Evolutionary conservation across 495 filamentous ascomycete species (phyloP).

Genomic region (Aspergillus ostianus): DNA sequence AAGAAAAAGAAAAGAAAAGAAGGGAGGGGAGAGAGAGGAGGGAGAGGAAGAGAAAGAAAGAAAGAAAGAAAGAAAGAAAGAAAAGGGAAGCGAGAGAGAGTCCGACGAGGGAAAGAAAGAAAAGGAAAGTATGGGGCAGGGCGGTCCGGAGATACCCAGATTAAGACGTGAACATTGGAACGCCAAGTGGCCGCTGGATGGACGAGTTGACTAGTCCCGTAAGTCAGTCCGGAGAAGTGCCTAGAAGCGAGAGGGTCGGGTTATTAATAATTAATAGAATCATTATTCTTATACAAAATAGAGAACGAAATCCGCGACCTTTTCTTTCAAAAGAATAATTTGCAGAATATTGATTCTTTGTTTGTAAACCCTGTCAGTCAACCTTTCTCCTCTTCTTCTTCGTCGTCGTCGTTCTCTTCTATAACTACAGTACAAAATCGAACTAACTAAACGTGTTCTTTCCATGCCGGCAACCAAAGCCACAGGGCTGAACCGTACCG

Average conservation of each 20-base stretch:
- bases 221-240: conserved; percentile 19
- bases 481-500: conserved; percentile 24
- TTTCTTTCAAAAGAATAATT: no score
- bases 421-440: no score
- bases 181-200: conserved; percentile 27
- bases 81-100: conserved; percentile 14
- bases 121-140: conserved; percentile 9
- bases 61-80: conserved; percentile 16
- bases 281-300: no score
- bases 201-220: conserved; percentile 6
- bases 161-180: conserved; percentile 21
- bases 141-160: conserved; percentile 9
- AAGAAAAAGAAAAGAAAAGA: conserved; percentile 19
- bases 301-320: no score
- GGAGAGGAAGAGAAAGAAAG: conserved; percentile 9
- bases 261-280: conserved; percentile 1
- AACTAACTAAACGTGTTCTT: conserved; percentile 39
- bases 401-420: not conserved
- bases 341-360: not conserved
- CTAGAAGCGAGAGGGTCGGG: conserved; percentile 18
- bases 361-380: not conserved
- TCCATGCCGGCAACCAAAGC: conserved; percentile 20
- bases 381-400: no score
- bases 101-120: conserved; percentile 16
- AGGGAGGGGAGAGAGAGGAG: conserved; percentile 4